These are phyloP conservation scores for Penicillium parvum DNA, from an alignment of 495 filamentous ascomycete species.

Conservation along the genomic window DNA sequence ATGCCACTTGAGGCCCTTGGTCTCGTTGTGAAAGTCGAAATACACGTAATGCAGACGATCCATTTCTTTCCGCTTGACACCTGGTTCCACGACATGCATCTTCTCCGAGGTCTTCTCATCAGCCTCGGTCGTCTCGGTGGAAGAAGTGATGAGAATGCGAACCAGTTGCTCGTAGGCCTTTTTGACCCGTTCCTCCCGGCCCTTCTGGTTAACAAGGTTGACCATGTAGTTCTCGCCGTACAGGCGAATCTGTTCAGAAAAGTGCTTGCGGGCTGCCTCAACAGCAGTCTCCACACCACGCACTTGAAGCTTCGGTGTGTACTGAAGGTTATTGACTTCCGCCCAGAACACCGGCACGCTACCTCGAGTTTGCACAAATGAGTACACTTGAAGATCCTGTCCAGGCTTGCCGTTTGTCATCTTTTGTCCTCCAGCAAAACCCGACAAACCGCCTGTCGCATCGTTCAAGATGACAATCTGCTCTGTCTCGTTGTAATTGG, in stretches of 20 bases:
- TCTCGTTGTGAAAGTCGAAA: slow-evolving; percentile 98
- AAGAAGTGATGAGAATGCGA: slow-evolving; percentile 63
- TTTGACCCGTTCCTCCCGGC: slow-evolving; percentile 82
- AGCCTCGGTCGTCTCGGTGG: slow-evolving; percentile 57
- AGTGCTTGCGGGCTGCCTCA: slow-evolving; percentile 75
- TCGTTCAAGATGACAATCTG: slow-evolving; percentile 87
- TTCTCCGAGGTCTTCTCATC: slow-evolving; percentile 65
- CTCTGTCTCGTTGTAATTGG: slow-evolving; percentile 98
- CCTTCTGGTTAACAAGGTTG: slow-evolving; percentile 93
- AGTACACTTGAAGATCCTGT: slow-evolving; percentile 78
- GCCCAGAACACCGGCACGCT: slow-evolving; percentile 95
- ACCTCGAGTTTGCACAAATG: slow-evolving; percentile 93
- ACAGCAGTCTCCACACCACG: slow-evolving; percentile 78
- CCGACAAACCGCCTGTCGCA: slow-evolving; percentile 63
- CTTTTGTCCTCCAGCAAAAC: slow-evolving; percentile 71
- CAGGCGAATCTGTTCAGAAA: slow-evolving; percentile 81
- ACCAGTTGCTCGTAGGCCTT: slow-evolving; percentile 88
- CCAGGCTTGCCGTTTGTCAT: slow-evolving; percentile 69
- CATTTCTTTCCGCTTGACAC: slow-evolving; percentile 53
- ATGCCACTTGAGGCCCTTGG: slow-evolving; percentile 89
- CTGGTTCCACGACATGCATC: slow-evolving; percentile 69
- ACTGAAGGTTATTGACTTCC: slow-evolving; percentile 84
- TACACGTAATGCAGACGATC: slow-evolving; percentile 92
- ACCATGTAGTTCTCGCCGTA: slow-evolving; percentile 97
- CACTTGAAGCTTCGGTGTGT: slow-evolving; percentile 84